phyloP scores from a whole-genome alignment of 768 basidiomycete species.

The Kwoniella botswanensis region DNA sequence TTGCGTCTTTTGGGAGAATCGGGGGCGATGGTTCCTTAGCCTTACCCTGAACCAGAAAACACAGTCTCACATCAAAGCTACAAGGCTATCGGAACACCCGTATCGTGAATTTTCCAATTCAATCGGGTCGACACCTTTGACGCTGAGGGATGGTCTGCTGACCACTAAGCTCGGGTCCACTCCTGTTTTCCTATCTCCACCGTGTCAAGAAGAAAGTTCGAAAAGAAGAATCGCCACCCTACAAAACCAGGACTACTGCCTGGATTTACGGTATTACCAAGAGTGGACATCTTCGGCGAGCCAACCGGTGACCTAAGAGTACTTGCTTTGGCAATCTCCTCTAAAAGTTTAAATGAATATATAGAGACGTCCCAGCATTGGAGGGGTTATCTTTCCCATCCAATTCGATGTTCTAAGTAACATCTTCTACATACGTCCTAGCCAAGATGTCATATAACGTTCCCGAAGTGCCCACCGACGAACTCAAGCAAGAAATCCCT shows the following conservation, averaged over 20 bases:
- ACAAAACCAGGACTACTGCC: neutral
- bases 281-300: neutral
- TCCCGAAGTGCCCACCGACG: conserved; percentile 5
- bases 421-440: neutral
- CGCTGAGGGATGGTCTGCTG: no score
- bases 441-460: conserved; percentile 12
- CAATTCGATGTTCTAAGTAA: neutral
- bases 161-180: no score
- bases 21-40: no score
- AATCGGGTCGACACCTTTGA: no score
- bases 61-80: no score
- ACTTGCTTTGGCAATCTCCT: neutral
- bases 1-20: neutral
- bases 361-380: neutral
- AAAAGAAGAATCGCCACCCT: no score
- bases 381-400: neutral
- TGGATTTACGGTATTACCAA: neutral
- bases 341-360: neutral
- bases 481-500: neutral
- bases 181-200: no score
- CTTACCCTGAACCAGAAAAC: no score
- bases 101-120: no score
- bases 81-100: no score
- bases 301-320: neutral
- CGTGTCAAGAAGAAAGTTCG: no score